Conservation (phyloP, 345 rosid genomes). For the Lenwebbia sp. region DNA sequence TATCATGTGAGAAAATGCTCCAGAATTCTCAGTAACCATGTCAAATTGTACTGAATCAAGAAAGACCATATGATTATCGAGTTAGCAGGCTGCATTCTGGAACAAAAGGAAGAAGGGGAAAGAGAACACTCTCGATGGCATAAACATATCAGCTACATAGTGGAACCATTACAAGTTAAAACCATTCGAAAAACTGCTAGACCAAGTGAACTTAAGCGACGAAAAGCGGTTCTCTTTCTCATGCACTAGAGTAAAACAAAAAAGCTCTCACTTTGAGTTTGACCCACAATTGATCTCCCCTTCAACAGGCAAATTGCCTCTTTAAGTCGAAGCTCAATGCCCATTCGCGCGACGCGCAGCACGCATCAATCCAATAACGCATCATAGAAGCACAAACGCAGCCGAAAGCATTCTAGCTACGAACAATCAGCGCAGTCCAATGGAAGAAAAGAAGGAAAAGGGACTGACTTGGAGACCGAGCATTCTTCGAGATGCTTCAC, state of each 20-base stretch:
- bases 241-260: neutral
- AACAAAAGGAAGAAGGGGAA: neutral
- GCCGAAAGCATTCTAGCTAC: neutral
- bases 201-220: neutral
- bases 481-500: constrained; percentile 71
- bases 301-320: neutral
- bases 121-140: neutral
- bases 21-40: neutral
- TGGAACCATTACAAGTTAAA: neutral
- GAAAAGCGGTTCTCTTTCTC: neutral
- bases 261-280: neutral
- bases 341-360: neutral
- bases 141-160: neutral
- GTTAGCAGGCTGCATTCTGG: neutral
- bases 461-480: constrained; percentile 59
- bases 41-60: neutral
- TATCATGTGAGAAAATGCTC: neutral
- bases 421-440: neutral
- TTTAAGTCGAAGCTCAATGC: neutral
- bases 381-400: neutral
- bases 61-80: neutral
- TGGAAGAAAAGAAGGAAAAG: neutral
- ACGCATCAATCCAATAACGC: neutral
- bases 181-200: neutral
- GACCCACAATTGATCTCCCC: neutral